Evolutionary conservation across 164 flowering plant species (phyloP), one percentile per base, ranked within the genome.

Genomic region (Umbellularia californica): DNA sequence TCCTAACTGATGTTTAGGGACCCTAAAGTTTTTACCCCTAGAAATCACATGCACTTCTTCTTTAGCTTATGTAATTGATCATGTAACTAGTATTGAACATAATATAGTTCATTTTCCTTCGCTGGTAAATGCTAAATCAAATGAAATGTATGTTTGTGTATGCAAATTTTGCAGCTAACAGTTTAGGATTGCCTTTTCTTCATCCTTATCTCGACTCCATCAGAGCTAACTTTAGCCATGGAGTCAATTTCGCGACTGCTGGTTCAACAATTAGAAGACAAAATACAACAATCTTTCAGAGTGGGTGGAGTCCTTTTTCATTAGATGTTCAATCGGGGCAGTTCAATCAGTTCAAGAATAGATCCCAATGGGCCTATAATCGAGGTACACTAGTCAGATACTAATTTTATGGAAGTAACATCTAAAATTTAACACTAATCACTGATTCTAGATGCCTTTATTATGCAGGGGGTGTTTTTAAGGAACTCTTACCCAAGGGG

Each of bases 201-300:
- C 83, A 79, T 68, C 87, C 90, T 2, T 89, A 72, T 73, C 82
- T 89, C 1, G 90, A 89, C 55, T 74, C 89, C 1, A 70, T 87
- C 69, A 89, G 90, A 6, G 82, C 92, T 2, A 87, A 89, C 77
- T 89, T 87, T 82, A 89, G 71, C 30, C 86, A 85, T 69, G 92
- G 92, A 60, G 90, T 87, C 74, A 89, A 89, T 72, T 89, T 89
- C 25, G 83, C 80, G 0, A 81, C 83, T 0, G 80, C 83, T 2
- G 83, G 65, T 60, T 85, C 86, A 2, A 84, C 88, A 24, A 77
- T 89, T 9, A 76, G 88, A 64, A 87, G 83, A 6, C 92, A 79
- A 27, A 85, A 87, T 81, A 77, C 84, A 3, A 84, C 87, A 3
- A 73, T 80, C 1, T 65, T 71, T 2, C 86, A 86, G 63, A 69